These are phyloP conservation scores for Erodium moschatum DNA, from an alignment of 441 rosid genomes.

Conservation along the genomic window DNA sequence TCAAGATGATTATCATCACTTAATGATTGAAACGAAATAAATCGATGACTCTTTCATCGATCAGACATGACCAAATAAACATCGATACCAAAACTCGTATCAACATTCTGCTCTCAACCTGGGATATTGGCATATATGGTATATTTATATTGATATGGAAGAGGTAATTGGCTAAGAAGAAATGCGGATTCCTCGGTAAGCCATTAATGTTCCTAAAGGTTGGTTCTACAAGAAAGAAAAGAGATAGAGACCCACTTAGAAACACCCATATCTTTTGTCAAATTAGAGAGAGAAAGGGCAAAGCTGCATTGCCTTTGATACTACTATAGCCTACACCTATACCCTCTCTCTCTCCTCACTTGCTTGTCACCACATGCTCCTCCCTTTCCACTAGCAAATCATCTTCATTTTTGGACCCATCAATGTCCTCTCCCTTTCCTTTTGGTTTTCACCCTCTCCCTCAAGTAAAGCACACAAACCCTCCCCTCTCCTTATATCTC, in stretches of 20 bases:
- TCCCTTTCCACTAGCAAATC: slow-evolving; percentile 87
- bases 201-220: no score
- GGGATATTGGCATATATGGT: no score
- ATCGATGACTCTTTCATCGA: no score
- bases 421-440: background rate
- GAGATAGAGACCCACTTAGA: slow-evolving; percentile 53
- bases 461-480: slow-evolving; percentile 42
- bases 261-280: slow-evolving; percentile 33
- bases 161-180: no score
- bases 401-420: slow-evolving; percentile 52
- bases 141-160: no score
- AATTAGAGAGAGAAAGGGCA: slow-evolving; percentile 38
- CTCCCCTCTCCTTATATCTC: slow-evolving; percentile 31
- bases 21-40: no score
- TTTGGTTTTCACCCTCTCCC: slow-evolving; percentile 27
- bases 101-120: no score
- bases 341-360: slow-evolving; percentile 13
- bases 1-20: no score
- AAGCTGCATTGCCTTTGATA: slow-evolving; percentile 72
- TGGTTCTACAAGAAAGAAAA: slow-evolving; percentile 15
- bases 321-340: slow-evolving; percentile 28
- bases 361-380: slow-evolving; percentile 85
- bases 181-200: no score
- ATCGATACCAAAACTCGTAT: no score
- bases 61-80: no score